Conservation (phyloP, 257 asterid species). For the Solanum virginianum region DNA sequence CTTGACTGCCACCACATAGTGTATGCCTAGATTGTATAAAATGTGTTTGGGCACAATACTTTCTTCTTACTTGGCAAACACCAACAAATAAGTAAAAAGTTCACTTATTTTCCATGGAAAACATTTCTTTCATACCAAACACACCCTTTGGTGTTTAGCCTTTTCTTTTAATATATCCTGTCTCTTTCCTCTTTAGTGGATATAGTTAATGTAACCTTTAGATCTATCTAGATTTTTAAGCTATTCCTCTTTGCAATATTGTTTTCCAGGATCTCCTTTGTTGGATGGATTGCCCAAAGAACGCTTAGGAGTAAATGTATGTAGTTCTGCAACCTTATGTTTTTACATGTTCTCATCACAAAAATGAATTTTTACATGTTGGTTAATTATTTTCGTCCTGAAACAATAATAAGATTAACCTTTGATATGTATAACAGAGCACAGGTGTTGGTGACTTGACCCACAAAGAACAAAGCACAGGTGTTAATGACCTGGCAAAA, state of each 20-base stretch:
- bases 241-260: neutral
- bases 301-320: slow-evolving; percentile 25
- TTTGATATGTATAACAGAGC: slow-evolving; percentile 24
- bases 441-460: neutral
- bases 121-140: neutral
- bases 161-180: neutral
- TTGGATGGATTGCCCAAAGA: slow-evolving; percentile 31
- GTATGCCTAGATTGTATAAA: neutral
- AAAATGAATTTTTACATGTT: neutral
- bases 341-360: neutral
- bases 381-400: neutral
- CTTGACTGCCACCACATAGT: neutral
- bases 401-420: neutral
- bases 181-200: neutral
- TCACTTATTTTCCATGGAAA: neutral
- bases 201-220: neutral
- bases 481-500: neutral
- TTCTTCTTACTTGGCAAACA: neutral
- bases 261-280: slow-evolving; percentile 28
- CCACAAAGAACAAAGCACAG: neutral
- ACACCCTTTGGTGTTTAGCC: neutral
- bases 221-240: neutral
- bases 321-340: neutral
- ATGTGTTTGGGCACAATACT: neutral
- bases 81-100: neutral